phyloP scores from a whole-genome alignment of 129 eudicot genomes.

The Flaveria trinervia region DNA sequence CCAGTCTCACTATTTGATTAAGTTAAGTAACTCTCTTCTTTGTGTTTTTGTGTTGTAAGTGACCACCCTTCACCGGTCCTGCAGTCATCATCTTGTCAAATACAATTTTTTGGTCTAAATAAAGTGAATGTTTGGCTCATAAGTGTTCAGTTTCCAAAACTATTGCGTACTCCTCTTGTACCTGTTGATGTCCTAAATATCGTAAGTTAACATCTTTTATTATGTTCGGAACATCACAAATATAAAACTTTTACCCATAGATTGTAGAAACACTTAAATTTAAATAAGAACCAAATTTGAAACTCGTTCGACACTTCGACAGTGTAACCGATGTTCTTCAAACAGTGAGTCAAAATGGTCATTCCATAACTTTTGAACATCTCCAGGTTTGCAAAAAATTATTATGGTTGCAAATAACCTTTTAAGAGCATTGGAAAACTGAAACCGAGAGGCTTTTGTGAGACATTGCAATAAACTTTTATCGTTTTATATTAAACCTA shows the following conservation, averaged over 20 bases:
- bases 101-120: neutral
- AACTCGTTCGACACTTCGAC: too few relatives aligned
- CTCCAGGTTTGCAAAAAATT: neutral
- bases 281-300: neutral
- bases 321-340: neutral
- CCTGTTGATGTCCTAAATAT: neutral
- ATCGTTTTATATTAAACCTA: slow-evolving; percentile 25
- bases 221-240: neutral
- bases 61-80: too few relatives aligned
- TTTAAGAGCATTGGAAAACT: slow-evolving; percentile 21
- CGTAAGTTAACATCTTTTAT: neutral
- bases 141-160: neutral
- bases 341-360: neutral
- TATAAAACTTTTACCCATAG: slow-evolving; percentile 26
- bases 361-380: slow-evolving; percentile 15
- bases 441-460: slow-evolving; percentile 14
- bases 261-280: neutral
- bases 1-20: too few relatives aligned
- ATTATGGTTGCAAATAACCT: slow-evolving; percentile 4
- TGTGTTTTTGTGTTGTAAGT: too few relatives aligned
- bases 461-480: neutral
- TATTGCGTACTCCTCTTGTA: neutral
- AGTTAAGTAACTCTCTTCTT: too few relatives aligned
- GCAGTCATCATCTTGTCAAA: neutral
- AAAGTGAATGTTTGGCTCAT: neutral